phyloP scores from a whole-genome alignment of 1,139 yeast species.

The Suhomyces anneliseae region DNA sequence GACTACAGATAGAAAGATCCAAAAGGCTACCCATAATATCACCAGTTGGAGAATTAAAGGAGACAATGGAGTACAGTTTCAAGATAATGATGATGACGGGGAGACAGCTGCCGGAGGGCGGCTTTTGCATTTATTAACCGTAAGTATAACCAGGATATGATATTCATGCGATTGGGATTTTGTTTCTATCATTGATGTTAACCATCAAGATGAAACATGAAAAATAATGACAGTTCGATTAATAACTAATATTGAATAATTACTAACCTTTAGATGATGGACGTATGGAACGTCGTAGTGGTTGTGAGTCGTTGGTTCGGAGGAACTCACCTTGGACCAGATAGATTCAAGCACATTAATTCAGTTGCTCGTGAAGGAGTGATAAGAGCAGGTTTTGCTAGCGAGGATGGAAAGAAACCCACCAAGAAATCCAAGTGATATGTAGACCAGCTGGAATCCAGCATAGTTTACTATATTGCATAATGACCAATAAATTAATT shows the following conservation, averaged over 20 bases:
- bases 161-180: background rate
- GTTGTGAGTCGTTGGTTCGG: conserved; percentile 94
- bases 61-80: conserved; percentile 53
- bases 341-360: conserved; percentile 90
- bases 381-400: conserved; percentile 56
- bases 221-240: no score
- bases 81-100: conserved; percentile 96
- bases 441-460: background rate
- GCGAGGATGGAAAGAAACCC: conserved; percentile 16
- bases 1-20: conserved; percentile 62
- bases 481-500: no score
- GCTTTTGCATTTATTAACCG: conserved; percentile 72
- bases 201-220: no score
- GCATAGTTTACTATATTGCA: background rate
- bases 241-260: background rate
- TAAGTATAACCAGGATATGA: conserved; percentile 26
- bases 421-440: conserved; percentile 11
- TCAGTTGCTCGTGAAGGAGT: conserved; percentile 85
- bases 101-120: conserved; percentile 96
- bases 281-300: conserved; percentile 82
- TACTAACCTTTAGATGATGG: conserved; percentile 52
- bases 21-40: conserved; percentile 77
- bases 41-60: conserved; percentile 77
- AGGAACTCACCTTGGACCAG: conserved; percentile 90
- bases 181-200: background rate